These are phyloP conservation scores for Saccharomycopsis fermentans DNA, from an alignment of 805 yeast genomes.

Conservation along the genomic window DNA sequence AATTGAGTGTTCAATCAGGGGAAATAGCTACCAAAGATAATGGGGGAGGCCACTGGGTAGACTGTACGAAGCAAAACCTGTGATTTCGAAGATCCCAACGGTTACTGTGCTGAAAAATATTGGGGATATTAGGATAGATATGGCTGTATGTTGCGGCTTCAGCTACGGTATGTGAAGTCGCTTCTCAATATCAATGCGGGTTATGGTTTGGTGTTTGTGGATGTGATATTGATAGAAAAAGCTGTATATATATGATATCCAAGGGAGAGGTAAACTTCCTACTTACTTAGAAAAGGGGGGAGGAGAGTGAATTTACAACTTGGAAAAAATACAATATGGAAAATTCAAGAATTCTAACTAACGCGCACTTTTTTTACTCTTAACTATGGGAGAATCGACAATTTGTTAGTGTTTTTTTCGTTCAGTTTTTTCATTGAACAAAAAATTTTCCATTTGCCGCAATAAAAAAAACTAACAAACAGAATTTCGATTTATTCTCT, in stretches of 20 bases:
- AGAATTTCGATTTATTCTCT: no score
- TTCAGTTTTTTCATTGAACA: not conserved
- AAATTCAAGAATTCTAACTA: not conserved
- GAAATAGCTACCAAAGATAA: no score
- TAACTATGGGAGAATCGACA: not conserved
- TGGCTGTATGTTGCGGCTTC: not conserved
- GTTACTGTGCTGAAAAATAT: not conserved
- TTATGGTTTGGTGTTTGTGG: not conserved
- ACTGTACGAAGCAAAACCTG: no score
- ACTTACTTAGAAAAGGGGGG: not conserved
- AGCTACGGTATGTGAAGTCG: not conserved
- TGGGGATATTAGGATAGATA: not conserved
- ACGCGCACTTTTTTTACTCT: not conserved
- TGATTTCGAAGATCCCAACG: not conserved
- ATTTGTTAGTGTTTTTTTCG: not conserved
- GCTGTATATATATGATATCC: no score
- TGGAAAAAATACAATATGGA: not conserved
- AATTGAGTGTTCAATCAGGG: no score
- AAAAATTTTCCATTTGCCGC: conserved; percentile 1
- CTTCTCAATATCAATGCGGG: not conserved
- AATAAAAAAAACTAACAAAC: not conserved
- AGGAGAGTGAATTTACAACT: not conserved
- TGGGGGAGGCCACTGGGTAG: no score
- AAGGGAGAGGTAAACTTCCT: no score
- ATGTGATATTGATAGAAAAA: no score